Base-by-base conservation (phyloP, 163 green algal genomes). In the Botryococcus braunii region DNA sequence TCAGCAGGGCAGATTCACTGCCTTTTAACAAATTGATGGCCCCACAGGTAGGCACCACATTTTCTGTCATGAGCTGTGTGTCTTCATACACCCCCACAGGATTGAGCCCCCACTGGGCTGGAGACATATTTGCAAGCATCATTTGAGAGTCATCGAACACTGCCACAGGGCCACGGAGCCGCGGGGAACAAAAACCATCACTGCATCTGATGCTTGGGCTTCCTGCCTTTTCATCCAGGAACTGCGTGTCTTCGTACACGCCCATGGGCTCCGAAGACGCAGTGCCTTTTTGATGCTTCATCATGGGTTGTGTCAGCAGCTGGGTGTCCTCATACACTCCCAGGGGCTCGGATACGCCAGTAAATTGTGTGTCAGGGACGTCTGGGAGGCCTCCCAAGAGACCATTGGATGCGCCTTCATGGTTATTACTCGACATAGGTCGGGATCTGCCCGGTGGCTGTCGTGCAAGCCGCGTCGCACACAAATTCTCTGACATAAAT, bases 311-410 rank as follows among this genome's bases (percentile, higher is more conserved):
- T n/a, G n/a, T n/a, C n/a, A n/a, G n/a, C 34, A 25, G 49, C 37
- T 70, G 37, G 21, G 81, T 87, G 61, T 87, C 81, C 50, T 87
- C 75, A 60, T 82, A 82, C 17, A 72, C n/a, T 3, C 27, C 43
- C 36, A 76, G 11, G 23, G 35, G 17, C 36, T 34, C 55, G 13
- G 36, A 50, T 0, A 27, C 66, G 7, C 48, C 55, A 5, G 4
- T 40, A n/a, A n/a, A n/a, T n/a, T n/a, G n/a, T n/a, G n/a, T n/a
- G n/a, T n/a, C n/a, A n/a, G n/a, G n/a, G n/a, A n/a, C n/a, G n/a
- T n/a, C n/a, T n/a, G n/a, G n/a, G 29, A 43, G 17, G 52, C 52
- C 52, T 11, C 31, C 17, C 52, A 13, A 61, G 17, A 25, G 17
- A 11, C 25, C 29, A 64, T 25, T 5, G 32, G 27, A 21, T 35